phyloP scores from a whole-genome alignment of 192 early-diverging fungal species.

The Coemansia sp. region DNA sequence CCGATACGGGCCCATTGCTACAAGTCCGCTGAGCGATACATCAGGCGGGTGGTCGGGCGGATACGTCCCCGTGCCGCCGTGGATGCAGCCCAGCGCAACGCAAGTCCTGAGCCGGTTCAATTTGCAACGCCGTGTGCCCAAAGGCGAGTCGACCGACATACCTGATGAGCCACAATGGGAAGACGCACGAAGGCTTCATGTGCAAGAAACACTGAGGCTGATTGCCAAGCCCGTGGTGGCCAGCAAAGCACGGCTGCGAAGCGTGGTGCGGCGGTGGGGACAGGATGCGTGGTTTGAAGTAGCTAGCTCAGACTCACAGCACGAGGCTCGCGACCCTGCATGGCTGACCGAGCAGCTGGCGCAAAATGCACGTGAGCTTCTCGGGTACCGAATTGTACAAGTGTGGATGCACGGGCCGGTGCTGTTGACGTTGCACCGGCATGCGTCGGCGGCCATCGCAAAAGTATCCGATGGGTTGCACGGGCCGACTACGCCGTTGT shows the following conservation, averaged over 20 bases:
- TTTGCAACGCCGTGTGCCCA: slow-evolving; percentile 7
- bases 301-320: slow-evolving; percentile 5
- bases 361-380: slow-evolving; percentile 22
- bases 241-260: slow-evolving; percentile 19
- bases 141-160: background rate
- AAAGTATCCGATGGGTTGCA: slow-evolving; percentile 13
- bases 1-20: background rate
- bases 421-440: slow-evolving; percentile 29
- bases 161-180: slow-evolving; percentile 12
- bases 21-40: background rate
- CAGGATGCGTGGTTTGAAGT: slow-evolving; percentile 40
- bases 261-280: slow-evolving; percentile 28
- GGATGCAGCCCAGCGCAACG: slow-evolving; percentile 51
- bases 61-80: slow-evolving; percentile 42
- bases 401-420: slow-evolving; percentile 37
- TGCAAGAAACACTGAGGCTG: slow-evolving; percentile 26
- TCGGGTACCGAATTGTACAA: slow-evolving; percentile 42
- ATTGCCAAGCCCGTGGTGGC: slow-evolving; percentile 22
- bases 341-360: slow-evolving; percentile 21
- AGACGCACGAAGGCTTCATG: slow-evolving; percentile 17
- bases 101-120: slow-evolving; percentile 31
- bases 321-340: slow-evolving; percentile 1
- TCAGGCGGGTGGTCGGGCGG: slow-evolving; percentile 21
- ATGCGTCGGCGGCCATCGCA: slow-evolving; percentile 9
- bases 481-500: slow-evolving; percentile 4